A percentile compares a stretch with the other conserved stretches of the same genome.
These are phyloP conservation scores for Carex arenaria DNA, from an alignment of 202 grass and related monocot species.

Conservation along the genomic window DNA sequence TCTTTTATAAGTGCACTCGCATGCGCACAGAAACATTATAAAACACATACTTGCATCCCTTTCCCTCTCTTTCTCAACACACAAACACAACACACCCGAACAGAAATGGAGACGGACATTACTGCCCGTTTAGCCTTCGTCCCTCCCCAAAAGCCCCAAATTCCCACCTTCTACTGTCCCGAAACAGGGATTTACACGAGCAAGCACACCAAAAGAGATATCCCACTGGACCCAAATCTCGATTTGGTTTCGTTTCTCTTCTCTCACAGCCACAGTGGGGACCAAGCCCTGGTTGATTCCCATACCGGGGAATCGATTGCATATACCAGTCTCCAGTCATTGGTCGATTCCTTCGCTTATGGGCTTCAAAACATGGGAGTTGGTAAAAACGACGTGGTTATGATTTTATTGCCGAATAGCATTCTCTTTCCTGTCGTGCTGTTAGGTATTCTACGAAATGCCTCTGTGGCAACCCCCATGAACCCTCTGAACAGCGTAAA, in stretches of 20 bases:
- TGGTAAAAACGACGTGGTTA: conserved; percentile 31
- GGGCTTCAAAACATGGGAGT: conserved; percentile 39
- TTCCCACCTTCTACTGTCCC: conserved; percentile 42
- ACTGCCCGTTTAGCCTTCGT: neutral
- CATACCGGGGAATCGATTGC: conserved; percentile 34
- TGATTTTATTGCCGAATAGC: conserved; percentile 58
- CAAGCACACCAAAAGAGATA: conserved; percentile 28
- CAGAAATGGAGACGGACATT: conserved; percentile 19
- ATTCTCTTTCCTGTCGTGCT: conserved; percentile 59
- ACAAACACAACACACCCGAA: neutral
- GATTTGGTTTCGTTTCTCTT: conserved; percentile 70
- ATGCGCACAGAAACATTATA: neutral
- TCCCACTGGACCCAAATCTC: conserved; percentile 43
- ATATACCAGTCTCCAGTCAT: conserved; percentile 39
- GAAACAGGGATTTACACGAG: conserved; percentile 53
- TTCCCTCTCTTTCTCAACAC: neutral
- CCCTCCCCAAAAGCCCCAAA: neutral
- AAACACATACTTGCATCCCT: neutral
- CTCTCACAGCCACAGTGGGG: conserved; percentile 29
- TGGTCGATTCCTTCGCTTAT: conserved; percentile 47
- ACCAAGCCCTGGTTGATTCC: conserved; percentile 46
- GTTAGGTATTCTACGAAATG: conserved; percentile 56
- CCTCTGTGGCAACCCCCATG: conserved; percentile 45
- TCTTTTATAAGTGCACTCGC: neutral
- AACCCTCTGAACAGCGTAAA: conserved; percentile 46